Conservation (phyloP, 192 early-diverging fungal species). For the Backusella mclennaniae region DNA sequence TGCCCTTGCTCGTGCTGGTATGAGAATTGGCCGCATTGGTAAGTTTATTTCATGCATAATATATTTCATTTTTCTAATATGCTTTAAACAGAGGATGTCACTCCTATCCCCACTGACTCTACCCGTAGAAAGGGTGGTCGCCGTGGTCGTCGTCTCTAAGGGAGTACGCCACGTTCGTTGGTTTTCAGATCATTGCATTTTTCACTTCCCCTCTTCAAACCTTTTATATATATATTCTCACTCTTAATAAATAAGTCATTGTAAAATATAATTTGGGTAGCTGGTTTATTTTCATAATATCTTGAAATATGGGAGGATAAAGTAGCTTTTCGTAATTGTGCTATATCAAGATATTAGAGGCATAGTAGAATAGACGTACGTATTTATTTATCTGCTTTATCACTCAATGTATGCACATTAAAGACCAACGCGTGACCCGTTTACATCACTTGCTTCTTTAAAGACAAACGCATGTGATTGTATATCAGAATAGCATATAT, state of each 20-base stretch:
- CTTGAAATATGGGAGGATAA: too few species aligned
- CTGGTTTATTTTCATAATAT: background rate
- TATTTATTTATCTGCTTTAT: background rate
- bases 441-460: background rate
- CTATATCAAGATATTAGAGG: too few species aligned
- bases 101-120: constrained; percentile 97
- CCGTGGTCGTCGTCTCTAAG: constrained; percentile 97
- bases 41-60: constrained; percentile 32
- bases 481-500: background rate
- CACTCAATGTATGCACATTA: background rate
- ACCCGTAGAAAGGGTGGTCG: constrained; percentile 99
- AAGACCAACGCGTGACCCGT: background rate
- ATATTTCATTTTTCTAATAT: background rate
- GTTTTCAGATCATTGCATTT: background rate
- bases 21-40: constrained; percentile 99
- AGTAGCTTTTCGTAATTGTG: too few species aligned
- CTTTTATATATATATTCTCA: background rate
- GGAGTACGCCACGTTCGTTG: background rate
- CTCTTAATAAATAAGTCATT: background rate
- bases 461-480: background rate
- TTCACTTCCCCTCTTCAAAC: background rate
- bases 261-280: background rate
- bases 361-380: too few species aligned
- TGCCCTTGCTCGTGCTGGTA: constrained; percentile 96
- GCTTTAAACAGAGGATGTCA: constrained; percentile 81